Percentiles rank a stretch among this genome's conserved stretches.
These are phyloP conservation scores for Malus orientalis DNA, from an alignment of 306 rosid species.

Conservation along the genomic window DNA sequence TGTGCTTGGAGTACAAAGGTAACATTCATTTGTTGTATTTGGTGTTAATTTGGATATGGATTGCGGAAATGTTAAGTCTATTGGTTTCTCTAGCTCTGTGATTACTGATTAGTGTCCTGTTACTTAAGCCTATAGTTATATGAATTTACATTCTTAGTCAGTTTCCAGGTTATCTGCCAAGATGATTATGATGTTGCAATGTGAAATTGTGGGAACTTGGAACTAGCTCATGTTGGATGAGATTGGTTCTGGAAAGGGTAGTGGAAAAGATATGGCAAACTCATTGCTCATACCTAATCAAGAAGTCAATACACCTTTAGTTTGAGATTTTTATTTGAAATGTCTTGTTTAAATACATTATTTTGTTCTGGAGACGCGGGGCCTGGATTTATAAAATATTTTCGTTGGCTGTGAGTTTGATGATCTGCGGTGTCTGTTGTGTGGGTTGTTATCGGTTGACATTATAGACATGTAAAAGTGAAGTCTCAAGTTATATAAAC, in stretches of 20 bases:
- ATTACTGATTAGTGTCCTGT: neutral
- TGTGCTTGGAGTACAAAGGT: slow-evolving; percentile 9
- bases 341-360: neutral
- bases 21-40: neutral
- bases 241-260: neutral
- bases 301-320: too few species aligned
- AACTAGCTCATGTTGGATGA: neutral
- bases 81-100: neutral
- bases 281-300: neutral
- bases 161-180: neutral
- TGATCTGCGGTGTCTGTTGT: neutral
- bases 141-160: neutral
- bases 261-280: neutral
- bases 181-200: neutral
- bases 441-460: neutral
- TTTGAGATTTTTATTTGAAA: neutral
- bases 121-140: neutral
- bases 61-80: neutral
- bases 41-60: neutral
- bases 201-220: neutral
- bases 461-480: neutral
- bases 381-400: neutral
- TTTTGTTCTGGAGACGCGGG: neutral
- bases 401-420: neutral
- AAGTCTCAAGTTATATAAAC: neutral